These are phyloP conservation scores for Aspergillus terreus DNA, from an alignment of 2,329 filamentous ascomycete species.

Conservation along the genomic window DNA sequence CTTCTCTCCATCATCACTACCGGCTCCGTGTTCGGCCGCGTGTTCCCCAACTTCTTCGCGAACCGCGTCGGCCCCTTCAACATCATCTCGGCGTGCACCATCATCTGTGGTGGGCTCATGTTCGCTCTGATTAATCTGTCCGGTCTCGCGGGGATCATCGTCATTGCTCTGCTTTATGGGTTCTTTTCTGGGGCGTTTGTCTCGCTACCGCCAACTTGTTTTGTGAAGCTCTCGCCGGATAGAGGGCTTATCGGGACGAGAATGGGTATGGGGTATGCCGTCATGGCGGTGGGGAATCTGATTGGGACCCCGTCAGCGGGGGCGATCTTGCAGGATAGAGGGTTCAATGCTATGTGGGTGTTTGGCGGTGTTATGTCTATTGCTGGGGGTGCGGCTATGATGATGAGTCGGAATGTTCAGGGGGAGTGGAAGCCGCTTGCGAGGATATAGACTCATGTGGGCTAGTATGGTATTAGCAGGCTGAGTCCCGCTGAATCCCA, in stretches of 20 bases:
- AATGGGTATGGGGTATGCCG: slow-evolving; percentile 3
- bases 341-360: slow-evolving; percentile 2
- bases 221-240: slow-evolving; percentile 1
- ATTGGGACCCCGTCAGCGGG: not conserved
- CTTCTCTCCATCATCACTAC: slow-evolving; percentile 1
- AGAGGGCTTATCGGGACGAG: not conserved
- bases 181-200: slow-evolving; percentile 2
- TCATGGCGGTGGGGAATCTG: slow-evolving; percentile 2
- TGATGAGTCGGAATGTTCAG: slow-evolving; percentile 1
- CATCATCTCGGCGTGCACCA: not conserved
- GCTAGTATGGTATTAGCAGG: too few species aligned
- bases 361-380: slow-evolving; percentile 1
- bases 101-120: not conserved
- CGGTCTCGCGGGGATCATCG: not conserved
- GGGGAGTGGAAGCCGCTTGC: not conserved
- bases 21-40: not conserved
- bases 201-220: not conserved
- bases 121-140: not conserved
- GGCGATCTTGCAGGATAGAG: not conserved
- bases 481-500: too few species aligned
- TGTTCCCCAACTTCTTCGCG: slow-evolving; percentile 1
- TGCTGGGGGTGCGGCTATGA: slow-evolving; percentile 1
- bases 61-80: not conserved
- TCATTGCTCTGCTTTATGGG: not conserved
- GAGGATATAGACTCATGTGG: not conserved